These are phyloP conservation scores for Podospora australis DNA, from an alignment of 495 filamentous ascomycete species.

Conservation along the genomic window DNA sequence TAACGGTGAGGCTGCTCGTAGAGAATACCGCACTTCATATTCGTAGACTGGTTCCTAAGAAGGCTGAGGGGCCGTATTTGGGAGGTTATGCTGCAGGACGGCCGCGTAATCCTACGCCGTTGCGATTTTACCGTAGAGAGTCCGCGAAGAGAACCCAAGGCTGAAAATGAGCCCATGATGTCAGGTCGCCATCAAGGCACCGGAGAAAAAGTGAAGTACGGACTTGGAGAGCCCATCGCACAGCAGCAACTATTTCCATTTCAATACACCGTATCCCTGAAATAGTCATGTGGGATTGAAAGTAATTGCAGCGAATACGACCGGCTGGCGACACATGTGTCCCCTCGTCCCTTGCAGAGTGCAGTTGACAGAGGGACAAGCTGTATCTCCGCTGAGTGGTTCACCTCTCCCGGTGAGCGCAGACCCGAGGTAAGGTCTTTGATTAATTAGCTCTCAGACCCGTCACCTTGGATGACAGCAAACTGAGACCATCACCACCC, in stretches of 20 bases:
- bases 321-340: slow-evolving; percentile 7
- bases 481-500: neutral
- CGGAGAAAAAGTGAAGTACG: neutral
- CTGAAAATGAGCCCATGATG: too few relatives aligned
- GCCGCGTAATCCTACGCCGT: neutral
- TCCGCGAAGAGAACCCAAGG: too few relatives aligned
- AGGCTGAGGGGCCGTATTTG: too few relatives aligned
- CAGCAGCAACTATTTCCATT: slow-evolving; percentile 23
- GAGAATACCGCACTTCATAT: too few relatives aligned
- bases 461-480: slow-evolving; percentile 1
- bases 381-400: neutral
- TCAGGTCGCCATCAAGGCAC: slow-evolving; percentile 1
- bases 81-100: neutral
- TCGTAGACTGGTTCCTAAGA: too few relatives aligned
- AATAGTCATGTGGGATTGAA: neutral
- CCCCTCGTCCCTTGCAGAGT: slow-evolving; percentile 4
- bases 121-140: too few relatives aligned
- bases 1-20: too few relatives aligned
- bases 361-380: neutral
- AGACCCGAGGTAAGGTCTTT: too few relatives aligned
- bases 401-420: slow-evolving; percentile 3
- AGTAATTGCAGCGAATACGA: slow-evolving; percentile 19
- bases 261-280: neutral
- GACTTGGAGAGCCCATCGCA: slow-evolving; percentile 13
- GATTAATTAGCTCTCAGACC: slow-evolving; percentile 1